Evolutionary conservation across 352 stramenopile species (phyloP), one percentile per base, ranked within the genome.

Genomic region (Pythium dissimile): DNA sequence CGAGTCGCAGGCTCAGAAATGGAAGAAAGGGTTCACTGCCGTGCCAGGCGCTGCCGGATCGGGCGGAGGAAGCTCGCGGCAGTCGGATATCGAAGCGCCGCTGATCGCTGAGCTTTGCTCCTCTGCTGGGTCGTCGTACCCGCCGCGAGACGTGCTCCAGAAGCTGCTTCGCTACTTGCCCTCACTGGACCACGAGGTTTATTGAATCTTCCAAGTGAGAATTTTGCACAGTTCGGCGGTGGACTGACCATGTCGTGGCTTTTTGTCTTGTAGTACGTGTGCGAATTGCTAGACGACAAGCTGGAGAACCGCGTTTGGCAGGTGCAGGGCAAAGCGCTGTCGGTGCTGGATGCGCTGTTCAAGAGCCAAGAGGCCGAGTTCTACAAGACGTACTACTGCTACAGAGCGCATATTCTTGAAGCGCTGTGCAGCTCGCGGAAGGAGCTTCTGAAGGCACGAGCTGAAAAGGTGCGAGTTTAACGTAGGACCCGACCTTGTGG

Each of bases 211-310:
- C n/a, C n/a, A n/a, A n/a, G n/a, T n/a, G n/a, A n/a, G n/a, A n/a
- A n/a, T n/a, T n/a, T n/a, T n/a, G n/a, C n/a, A n/a, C n/a, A n/a
- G 46, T 31, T 43, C 31, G n/a, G 3, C 32, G 30, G 15, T 16
- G 7, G 26, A 3, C 26, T 39, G 5, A 11, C 4, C n/a, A 12
- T 55, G 37, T 26, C 31, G 3, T 55, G 34, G 24, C 37, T 46
- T 34, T 15, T 47, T 23, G n/a, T n/a, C n/a, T 1, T 38, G 7
- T 28, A 92, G 77, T 94, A 94, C 52, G 64, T 90, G 27, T 92
- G 84, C 51, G 80, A 94, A 64, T 69, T 92, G 24, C 69, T 94
- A n/a, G 76, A 92, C 45, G 76, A 88, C 60, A 94, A 92, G 66
- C 80, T 94, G n/a, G 76, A 89, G 66, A 79, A 80, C 53, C 70